These are phyloP conservation scores for Leccinellum luteum DNA, from an alignment of 768 basidiomycete genomes.

Conservation along the genomic window DNA sequence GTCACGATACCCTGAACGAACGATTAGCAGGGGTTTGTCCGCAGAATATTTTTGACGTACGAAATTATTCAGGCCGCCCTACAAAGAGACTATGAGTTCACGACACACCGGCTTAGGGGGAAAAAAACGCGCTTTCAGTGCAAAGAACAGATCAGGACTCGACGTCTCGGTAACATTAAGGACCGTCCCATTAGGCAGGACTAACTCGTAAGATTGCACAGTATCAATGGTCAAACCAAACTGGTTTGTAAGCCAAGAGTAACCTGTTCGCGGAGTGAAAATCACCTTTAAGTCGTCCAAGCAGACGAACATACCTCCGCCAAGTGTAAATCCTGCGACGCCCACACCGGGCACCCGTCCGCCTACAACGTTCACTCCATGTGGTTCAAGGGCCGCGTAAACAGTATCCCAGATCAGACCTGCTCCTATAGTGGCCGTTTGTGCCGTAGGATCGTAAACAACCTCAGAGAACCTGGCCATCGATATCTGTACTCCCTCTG, in stretches of 20 bases:
- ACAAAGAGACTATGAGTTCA: neutral
- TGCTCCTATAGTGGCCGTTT: constrained; percentile 40
- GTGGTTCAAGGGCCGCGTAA: constrained; percentile 47
- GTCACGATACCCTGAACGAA: constrained; percentile 53
- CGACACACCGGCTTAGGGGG: neutral
- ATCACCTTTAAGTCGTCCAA: neutral
- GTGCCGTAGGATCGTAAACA: constrained; percentile 36
- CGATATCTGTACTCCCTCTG: constrained; percentile 53
- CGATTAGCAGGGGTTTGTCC: neutral
- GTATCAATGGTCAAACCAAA: constrained; percentile 58
- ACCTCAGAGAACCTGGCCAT: constrained; percentile 48
- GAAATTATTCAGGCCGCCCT: constrained; percentile 68
- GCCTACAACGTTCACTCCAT: constrained; percentile 55
- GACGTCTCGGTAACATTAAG: constrained; percentile 32
- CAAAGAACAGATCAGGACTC: constrained; percentile 42
- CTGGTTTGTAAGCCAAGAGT: constrained; percentile 55
- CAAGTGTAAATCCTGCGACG: constrained; percentile 55
- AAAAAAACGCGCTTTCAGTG: constrained; percentile 36
- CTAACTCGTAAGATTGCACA: constrained; percentile 53
- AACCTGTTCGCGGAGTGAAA: constrained; percentile 5
- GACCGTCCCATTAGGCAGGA: constrained; percentile 44
- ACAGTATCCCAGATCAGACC: constrained; percentile 64
- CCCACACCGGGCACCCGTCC: constrained; percentile 55
- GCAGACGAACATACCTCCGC: constrained; percentile 41
- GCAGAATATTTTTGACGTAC: constrained; percentile 19